phyloP scores from a whole-genome alignment of 345 rosid species.

The Odontarrhena argentea region DNA sequence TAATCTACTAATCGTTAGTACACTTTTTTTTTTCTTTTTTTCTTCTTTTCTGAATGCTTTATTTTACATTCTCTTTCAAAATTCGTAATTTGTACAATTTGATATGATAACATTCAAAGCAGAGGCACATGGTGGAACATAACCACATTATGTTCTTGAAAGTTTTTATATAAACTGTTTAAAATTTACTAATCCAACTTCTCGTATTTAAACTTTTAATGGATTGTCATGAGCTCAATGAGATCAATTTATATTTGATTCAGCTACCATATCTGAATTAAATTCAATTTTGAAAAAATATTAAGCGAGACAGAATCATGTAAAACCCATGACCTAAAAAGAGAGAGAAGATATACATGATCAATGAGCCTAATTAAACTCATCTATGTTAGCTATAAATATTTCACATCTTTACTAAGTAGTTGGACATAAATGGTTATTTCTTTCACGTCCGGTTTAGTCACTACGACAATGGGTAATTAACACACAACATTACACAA shows the following conservation, averaged over 20 bases:
- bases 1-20: background rate
- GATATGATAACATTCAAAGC: background rate
- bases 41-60: constrained; percentile 4
- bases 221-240: constrained; percentile 10
- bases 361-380: constrained; percentile 3
- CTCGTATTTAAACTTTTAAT: background rate
- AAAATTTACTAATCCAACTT: background rate
- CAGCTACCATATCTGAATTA: background rate
- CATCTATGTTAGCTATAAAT: background rate
- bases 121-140: constrained; percentile 4
- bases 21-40: background rate
- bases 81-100: background rate
- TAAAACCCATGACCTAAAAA: constrained; percentile 12
- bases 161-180: background rate
- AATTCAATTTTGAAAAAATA: constrained; percentile 7
- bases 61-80: constrained; percentile 1
- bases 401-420: constrained; percentile 14
- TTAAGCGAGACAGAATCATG: background rate
- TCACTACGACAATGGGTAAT: background rate
- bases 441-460: background rate
- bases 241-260: background rate
- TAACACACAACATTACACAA: constrained; percentile 4
- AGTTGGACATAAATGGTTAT: constrained; percentile 9
- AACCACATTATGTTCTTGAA: background rate
- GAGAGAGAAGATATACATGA: background rate